phyloP scores from a whole-genome alignment of 352 stramenopile genomes.

The Globisporangium irregulare region DNA sequence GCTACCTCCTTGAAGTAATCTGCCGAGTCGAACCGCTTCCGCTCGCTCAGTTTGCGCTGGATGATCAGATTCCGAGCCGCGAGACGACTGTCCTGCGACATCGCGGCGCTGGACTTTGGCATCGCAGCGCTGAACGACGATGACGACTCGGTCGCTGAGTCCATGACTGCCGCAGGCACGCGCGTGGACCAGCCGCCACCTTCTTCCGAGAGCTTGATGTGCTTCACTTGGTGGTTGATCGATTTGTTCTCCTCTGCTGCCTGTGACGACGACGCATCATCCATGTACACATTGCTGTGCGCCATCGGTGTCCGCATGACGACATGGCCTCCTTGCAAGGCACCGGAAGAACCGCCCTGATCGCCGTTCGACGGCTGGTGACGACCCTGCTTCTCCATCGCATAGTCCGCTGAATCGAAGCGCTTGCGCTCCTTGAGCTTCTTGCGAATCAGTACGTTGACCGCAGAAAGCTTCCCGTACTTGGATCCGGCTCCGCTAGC shows the following conservation, averaged over 20 bases:
- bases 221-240: conserved; percentile 69
- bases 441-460: conserved; percentile 74
- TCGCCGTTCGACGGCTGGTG: conserved; percentile 11
- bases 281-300: not conserved
- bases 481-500: conserved; percentile 24
- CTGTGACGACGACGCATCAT: not conserved
- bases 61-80: conserved; percentile 60
- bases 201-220: conserved; percentile 69
- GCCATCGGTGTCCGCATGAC: conserved; percentile 22
- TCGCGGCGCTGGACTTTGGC: conserved; percentile 19
- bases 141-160: not conserved
- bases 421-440: conserved; percentile 80
- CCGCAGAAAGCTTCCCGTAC: conserved; percentile 62
- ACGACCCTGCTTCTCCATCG: conserved; percentile 57
- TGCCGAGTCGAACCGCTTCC: conserved; percentile 75
- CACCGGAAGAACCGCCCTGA: conserved; percentile 20
- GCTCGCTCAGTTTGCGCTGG: conserved; percentile 61
- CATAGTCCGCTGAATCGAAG: conserved; percentile 81
- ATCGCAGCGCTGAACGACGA: conserved; percentile 13
- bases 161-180: not conserved
- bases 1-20: conserved; percentile 71
- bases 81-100: conserved; percentile 34
- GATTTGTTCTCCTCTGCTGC: conserved; percentile 19
- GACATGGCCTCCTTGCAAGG: conserved; percentile 19
- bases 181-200: conserved; percentile 24